Conservation (phyloP, 192 early-diverging fungal genomes). For the Podochytrium sp. region DNA sequence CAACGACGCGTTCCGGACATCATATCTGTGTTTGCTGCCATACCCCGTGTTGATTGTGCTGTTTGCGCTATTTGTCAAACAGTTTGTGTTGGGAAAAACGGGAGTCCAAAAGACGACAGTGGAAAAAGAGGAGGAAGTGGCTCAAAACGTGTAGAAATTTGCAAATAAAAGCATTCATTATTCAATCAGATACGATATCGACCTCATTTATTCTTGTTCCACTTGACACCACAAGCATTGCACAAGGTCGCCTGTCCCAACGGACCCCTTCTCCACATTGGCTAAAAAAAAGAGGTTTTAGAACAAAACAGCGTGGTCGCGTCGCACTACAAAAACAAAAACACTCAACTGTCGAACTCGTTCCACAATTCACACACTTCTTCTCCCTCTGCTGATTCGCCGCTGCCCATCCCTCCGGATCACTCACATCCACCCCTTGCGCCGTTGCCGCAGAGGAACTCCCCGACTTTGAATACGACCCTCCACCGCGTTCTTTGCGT, state of each 20-base stretch:
- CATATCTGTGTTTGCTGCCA: slow-evolving; percentile 31
- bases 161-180: too few relatives aligned
- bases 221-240: slow-evolving; percentile 22
- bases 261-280: slow-evolving; percentile 25
- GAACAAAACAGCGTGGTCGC: too few relatives aligned
- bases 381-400: neutral
- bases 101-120: too few relatives aligned
- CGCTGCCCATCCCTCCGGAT: neutral
- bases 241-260: slow-evolving; percentile 3
- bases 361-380: neutral
- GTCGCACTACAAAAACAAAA: too few relatives aligned
- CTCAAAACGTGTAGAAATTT: too few relatives aligned
- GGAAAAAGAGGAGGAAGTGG: too few relatives aligned
- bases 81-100: slow-evolving; percentile 32
- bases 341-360: neutral
- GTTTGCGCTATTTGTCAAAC: slow-evolving; percentile 41
- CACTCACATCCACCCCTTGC: neutral
- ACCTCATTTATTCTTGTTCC: neutral
- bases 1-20: slow-evolving; percentile 21
- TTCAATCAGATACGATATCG: too few relatives aligned
- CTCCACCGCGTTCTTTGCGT: too few relatives aligned
- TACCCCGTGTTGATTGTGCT: slow-evolving; percentile 45
- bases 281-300: neutral
- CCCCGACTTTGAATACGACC: too few relatives aligned
- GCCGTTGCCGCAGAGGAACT: too few relatives aligned